These are phyloP conservation scores for Alternaria solani DNA, from an alignment of 2,329 filamentous ascomycete genomes.

Conservation along the genomic window DNA sequence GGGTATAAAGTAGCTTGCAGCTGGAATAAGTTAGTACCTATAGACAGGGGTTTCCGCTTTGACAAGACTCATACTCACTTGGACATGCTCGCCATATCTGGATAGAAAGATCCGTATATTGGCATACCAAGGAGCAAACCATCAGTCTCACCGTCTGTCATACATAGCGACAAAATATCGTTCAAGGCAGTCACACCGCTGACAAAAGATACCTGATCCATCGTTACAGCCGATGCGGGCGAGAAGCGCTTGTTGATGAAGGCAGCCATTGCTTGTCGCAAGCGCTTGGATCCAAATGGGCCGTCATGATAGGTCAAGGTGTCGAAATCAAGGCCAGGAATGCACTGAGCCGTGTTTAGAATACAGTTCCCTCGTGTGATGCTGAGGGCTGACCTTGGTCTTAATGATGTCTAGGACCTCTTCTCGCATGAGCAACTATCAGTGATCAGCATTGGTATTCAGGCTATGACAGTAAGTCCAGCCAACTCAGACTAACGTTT, in stretches of 20 bases:
- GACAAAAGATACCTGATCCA: slow-evolving; percentile 9
- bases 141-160: slow-evolving; percentile 12
- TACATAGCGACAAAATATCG: slow-evolving; percentile 11
- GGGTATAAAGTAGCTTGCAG: slow-evolving; percentile 11
- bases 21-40: neutral
- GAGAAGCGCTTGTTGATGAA: slow-evolving; percentile 13
- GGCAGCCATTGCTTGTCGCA: slow-evolving; percentile 8
- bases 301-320: slow-evolving; percentile 16
- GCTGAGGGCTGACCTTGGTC: slow-evolving; percentile 9
- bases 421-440: slow-evolving; percentile 12
- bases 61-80: neutral
- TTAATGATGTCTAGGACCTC: slow-evolving; percentile 3
- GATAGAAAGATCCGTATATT: slow-evolving; percentile 12
- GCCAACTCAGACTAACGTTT: neutral
- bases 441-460: neutral
- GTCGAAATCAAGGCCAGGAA: neutral
- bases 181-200: slow-evolving; percentile 13
- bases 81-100: slow-evolving; percentile 15
- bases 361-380: neutral
- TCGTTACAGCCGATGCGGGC: slow-evolving; percentile 2
- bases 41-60: neutral
- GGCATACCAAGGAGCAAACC: slow-evolving; percentile 16
- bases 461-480: neutral
- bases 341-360: slow-evolving; percentile 2
- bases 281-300: slow-evolving; percentile 9